Conservation (phyloP, 2,329 filamentous ascomycete species). For the Fusarium napiforme region DNA sequence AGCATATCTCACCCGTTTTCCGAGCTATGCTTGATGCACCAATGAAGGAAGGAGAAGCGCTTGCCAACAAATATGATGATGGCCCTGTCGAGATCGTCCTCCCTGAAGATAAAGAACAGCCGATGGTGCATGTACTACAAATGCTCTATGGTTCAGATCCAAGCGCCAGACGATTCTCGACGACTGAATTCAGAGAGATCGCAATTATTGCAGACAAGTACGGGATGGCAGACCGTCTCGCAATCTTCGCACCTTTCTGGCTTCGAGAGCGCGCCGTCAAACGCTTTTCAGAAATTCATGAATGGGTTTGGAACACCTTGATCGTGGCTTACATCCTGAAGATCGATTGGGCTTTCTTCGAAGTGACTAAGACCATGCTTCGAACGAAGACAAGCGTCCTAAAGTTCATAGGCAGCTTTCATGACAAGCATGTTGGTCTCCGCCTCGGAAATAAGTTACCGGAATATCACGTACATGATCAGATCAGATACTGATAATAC, state of each 20-base stretch:
- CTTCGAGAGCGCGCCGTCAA: no score
- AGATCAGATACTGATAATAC: background rate
- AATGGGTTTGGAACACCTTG: background rate
- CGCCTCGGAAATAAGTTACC: background rate
- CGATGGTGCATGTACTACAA: accelerated
- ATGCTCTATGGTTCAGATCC: background rate
- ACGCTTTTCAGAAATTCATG: no score
- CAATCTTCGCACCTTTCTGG: background rate
- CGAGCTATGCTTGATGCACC: background rate
- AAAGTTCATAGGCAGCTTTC: background rate
- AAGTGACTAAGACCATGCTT: background rate
- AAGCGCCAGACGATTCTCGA: accelerated
- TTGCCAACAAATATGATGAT: accelerated
- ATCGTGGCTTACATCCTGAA: background rate
- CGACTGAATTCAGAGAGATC: accelerated
- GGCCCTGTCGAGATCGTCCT: accelerated
- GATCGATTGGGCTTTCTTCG: background rate
- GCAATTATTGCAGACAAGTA: background rate
- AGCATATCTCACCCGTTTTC: background rate
- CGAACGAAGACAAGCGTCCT: background rate
- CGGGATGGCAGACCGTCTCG: accelerated
- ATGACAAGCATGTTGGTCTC: background rate
- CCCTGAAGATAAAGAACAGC: background rate
- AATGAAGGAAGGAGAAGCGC: background rate
- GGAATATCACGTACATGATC: accelerated